Evolutionary conservation across 1,139 yeast genomes (phyloP).

Genomic region (Blastobotrys persicus): DNA sequence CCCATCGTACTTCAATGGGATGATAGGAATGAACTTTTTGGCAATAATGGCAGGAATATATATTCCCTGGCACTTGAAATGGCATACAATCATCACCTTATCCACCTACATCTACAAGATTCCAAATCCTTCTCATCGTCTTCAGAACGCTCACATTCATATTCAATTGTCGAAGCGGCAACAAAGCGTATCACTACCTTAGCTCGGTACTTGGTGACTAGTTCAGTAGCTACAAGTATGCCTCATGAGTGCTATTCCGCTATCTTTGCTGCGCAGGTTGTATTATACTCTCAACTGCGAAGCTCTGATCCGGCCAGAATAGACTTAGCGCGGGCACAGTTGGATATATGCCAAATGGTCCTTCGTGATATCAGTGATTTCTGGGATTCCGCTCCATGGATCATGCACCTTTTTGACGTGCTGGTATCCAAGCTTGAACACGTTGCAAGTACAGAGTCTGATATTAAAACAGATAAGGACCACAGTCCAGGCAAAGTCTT

Average conservation of each 20-base stretch:
- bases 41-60: not conserved
- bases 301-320: not conserved
- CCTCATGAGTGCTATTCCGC: slow-evolving; percentile 2
- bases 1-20: slow-evolving; percentile 7
- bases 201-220: slow-evolving; percentile 1
- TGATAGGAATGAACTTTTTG: not conserved
- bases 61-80: slow-evolving; percentile 6
- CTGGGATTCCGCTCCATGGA: slow-evolving; percentile 8
- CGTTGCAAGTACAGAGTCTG: not conserved
- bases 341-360: slow-evolving; percentile 5
- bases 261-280: slow-evolving; percentile 4
- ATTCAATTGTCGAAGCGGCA: slow-evolving; percentile 2
- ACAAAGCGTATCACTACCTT: not conserved
- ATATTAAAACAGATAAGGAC: not conserved
- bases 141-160: not conserved
- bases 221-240: slow-evolving; percentile 5
- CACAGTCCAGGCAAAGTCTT: not conserved
- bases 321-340: not conserved
- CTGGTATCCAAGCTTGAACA: not conserved
- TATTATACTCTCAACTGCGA: slow-evolving; percentile 1
- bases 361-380: not conserved
- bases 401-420: slow-evolving; percentile 4
- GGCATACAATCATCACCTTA: slow-evolving; percentile 1
- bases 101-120: slow-evolving; percentile 3
- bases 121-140: slow-evolving; percentile 2